These are phyloP conservation scores for Apiospora marii DNA, from an alignment of 2,329 filamentous ascomycete genomes.

Conservation along the genomic window DNA sequence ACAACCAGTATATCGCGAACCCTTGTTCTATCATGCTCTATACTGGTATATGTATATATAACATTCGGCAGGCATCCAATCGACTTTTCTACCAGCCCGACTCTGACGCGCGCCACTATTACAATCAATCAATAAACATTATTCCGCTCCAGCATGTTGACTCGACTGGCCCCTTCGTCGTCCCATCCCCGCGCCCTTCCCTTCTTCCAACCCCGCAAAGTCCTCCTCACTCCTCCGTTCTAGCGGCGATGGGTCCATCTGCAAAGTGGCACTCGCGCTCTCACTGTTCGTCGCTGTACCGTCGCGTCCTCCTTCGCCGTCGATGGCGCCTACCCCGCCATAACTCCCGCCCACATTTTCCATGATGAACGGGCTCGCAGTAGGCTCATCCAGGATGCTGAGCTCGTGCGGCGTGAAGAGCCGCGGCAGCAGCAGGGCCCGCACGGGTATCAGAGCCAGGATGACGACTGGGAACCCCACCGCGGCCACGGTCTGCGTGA, in stretches of 20 bases:
- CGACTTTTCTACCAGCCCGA: neutral
- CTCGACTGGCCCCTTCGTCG: neutral
- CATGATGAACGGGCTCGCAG: conserved; percentile 79
- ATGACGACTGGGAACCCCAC: conserved; percentile 84
- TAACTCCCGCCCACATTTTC: conserved; percentile 74
- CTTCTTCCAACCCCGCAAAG: conserved; percentile 47
- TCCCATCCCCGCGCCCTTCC: neutral
- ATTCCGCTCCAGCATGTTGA: neutral
- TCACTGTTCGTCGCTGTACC: conserved; percentile 15
- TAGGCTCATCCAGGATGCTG: conserved; percentile 71
- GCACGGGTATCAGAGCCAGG: conserved; percentile 70
- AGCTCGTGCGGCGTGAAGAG: conserved; percentile 70
- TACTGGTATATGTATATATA: neutral
- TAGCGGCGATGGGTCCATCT: conserved; percentile 27
- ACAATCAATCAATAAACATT: neutral
- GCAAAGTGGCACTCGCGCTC: conserved; percentile 10
- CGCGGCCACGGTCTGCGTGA: conserved; percentile 83
- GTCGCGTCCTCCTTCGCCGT: neutral
- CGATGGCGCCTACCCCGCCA: conserved; percentile 43
- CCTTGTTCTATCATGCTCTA: neutral
- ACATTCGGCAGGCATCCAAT: neutral
- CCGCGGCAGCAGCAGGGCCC: conserved; percentile 68
- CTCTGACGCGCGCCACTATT: neutral
- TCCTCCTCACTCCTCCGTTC: conserved; percentile 43
- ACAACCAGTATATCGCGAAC: neutral